Evolutionary conservation across 1,139 yeast species (phyloP).

Genomic region (Taphrina sp.): DNA sequence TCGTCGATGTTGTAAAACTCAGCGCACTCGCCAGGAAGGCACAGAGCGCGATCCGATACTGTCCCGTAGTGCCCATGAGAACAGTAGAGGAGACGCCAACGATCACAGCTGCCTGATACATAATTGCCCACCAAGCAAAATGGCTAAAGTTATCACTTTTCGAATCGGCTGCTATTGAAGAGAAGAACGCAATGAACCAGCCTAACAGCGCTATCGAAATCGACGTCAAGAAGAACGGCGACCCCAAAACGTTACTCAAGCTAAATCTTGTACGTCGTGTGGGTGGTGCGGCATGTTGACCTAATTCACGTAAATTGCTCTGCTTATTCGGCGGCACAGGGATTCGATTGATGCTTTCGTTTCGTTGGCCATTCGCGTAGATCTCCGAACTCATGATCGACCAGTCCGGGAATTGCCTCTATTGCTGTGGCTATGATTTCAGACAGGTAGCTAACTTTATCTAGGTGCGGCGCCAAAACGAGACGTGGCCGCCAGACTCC

Average conservation of each 20-base stretch:
- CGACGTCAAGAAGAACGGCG: slow-evolving; percentile 27
- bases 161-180: slow-evolving; percentile 62
- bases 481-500: too few relatives aligned
- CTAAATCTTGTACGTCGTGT: slow-evolving; percentile 1
- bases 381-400: too few relatives aligned
- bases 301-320: not conserved
- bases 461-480: too few relatives aligned
- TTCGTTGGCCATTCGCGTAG: too few relatives aligned
- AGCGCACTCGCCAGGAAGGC: slow-evolving; percentile 26
- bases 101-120: slow-evolving; percentile 67
- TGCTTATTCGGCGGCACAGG: too few relatives aligned
- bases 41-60: slow-evolving; percentile 12
- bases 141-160: slow-evolving; percentile 57
- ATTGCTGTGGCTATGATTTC: too few relatives aligned
- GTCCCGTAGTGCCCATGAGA: not conserved
- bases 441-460: too few relatives aligned
- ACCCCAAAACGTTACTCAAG: slow-evolving; percentile 15
- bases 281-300: not conserved
- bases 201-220: slow-evolving; percentile 41
- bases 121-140: slow-evolving; percentile 98
- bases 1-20: slow-evolving; percentile 52
- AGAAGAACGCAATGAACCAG: slow-evolving; percentile 86
- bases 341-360: too few relatives aligned
- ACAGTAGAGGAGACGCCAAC: slow-evolving; percentile 46
- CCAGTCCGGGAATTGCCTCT: too few relatives aligned